phyloP scores from a whole-genome alignment of 108 stramenopile species.

The Discostella pseudostelligera region DNA sequence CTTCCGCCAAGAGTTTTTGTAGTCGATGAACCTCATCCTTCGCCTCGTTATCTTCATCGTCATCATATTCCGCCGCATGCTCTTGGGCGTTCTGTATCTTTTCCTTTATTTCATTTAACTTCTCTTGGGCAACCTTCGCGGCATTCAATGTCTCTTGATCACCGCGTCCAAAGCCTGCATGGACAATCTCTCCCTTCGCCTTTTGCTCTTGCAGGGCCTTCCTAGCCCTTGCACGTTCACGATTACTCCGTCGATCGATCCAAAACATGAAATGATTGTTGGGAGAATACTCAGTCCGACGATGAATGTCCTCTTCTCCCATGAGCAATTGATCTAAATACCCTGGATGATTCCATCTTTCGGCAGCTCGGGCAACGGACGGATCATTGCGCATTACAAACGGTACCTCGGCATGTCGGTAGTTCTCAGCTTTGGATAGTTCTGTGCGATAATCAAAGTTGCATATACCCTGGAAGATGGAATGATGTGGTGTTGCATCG shows the following conservation, averaged over 20 bases:
- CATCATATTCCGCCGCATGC: slow-evolving; percentile 18
- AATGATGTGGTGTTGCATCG: slow-evolving; percentile 39
- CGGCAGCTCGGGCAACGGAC: slow-evolving; percentile 67
- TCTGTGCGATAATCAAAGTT: slow-evolving; percentile 86
- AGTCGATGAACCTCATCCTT: slow-evolving; percentile 18
- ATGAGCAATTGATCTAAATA: slow-evolving; percentile 76
- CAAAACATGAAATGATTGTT: slow-evolving; percentile 98
- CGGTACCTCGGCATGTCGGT: slow-evolving; percentile 91
- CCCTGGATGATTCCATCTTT: slow-evolving; percentile 82
- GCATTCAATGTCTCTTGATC: slow-evolving; percentile 38
- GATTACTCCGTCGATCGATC: slow-evolving; percentile 43
- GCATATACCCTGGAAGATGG: slow-evolving; percentile 75
- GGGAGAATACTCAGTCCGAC: slow-evolving; percentile 74
- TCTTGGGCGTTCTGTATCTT: slow-evolving; percentile 16
- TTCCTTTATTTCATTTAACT: slow-evolving; percentile 18
- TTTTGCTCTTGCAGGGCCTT: slow-evolving; percentile 20
- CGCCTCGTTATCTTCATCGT: slow-evolving; percentile 30
- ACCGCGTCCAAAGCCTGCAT: slow-evolving; percentile 40
- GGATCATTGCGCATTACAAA: slow-evolving; percentile 95
- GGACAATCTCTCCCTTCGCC: slow-evolving; percentile 24
- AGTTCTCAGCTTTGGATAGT: slow-evolving; percentile 75
- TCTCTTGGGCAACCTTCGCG: slow-evolving; percentile 26
- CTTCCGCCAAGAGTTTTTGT: slow-evolving; percentile 11
- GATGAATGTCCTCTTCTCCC: slow-evolving; percentile 53
- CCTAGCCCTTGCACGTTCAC: slow-evolving; percentile 25